Percentiles rank a stretch among this genome's conserved stretches.
phyloP scores from a whole-genome alignment of 176 grass and related monocot genomes.

The Olyra latifolia region DNA sequence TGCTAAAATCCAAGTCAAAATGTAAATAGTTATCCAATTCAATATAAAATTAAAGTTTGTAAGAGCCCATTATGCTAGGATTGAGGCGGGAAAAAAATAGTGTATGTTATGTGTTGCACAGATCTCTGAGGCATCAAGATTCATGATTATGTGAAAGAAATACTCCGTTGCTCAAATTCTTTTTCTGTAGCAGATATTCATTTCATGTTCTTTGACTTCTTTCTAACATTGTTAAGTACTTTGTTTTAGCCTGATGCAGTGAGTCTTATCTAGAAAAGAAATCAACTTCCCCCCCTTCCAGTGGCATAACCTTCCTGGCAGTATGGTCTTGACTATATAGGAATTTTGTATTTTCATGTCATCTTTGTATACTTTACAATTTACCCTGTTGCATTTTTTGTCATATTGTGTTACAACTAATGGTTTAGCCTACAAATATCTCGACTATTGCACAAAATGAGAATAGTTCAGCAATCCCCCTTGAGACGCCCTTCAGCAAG shows the following conservation, averaged over 20 bases:
- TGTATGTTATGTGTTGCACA: background rate
- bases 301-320: constrained; percentile 95
- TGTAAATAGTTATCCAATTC: background rate
- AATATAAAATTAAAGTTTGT: background rate
- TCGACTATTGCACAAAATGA: too few relatives aligned
- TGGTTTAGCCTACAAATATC: too few relatives aligned
- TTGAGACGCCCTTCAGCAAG: too few relatives aligned
- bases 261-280: constrained; percentile 88
- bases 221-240: constrained; percentile 11
- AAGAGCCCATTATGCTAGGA: background rate
- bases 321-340: too few relatives aligned
- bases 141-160: background rate
- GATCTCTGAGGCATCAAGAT: too few relatives aligned
- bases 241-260: constrained; percentile 56
- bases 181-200: background rate
- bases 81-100: background rate
- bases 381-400: too few relatives aligned
- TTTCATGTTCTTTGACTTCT: background rate
- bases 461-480: too few relatives aligned
- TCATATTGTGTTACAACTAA: too few relatives aligned
- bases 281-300: constrained; percentile 99
- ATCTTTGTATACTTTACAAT: too few relatives aligned
- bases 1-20: background rate
- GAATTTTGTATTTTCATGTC: too few relatives aligned
- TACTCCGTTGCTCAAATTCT: background rate